Percentiles rank a stretch among this genome's conserved stretches.
Evolutionary conservation across 257 asterid species (phyloP).

Genomic region (Ocimum tenuiflorum): DNA sequence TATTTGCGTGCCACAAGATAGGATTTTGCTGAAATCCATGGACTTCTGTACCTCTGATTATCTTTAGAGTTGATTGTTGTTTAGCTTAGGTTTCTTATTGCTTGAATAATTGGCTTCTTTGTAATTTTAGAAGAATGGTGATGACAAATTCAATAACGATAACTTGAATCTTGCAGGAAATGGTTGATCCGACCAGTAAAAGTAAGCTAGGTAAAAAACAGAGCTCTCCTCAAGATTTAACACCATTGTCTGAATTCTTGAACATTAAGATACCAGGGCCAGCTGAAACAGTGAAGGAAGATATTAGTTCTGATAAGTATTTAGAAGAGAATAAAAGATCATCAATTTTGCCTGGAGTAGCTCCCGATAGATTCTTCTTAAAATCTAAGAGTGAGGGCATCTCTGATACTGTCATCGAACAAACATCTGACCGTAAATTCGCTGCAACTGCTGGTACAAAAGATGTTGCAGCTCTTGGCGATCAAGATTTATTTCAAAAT

Average conservation of each 20-base stretch:
- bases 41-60: neutral
- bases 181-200: constrained; percentile 40
- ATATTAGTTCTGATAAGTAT: constrained; percentile 27
- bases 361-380: constrained; percentile 55
- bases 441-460: constrained; percentile 21
- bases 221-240: constrained; percentile 33
- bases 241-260: constrained; percentile 55
- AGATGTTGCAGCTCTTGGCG: constrained; percentile 34
- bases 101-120: constrained; percentile 2
- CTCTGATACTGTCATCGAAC: constrained; percentile 30
- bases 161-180: constrained; percentile 57
- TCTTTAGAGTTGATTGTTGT: neutral
- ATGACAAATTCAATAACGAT: constrained; percentile 1
- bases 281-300: constrained; percentile 35
- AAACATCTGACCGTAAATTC: constrained; percentile 16
- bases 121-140: constrained; percentile 1
- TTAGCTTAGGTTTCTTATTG: constrained; percentile 1
- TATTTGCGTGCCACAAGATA: too few species aligned
- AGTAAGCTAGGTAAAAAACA: constrained; percentile 41
- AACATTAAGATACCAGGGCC: constrained; percentile 52
- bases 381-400: constrained; percentile 25
- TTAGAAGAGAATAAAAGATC: constrained; percentile 33
- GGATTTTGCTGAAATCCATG: neutral
- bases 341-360: constrained; percentile 39
- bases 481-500: constrained; percentile 45